Evolutionary conservation across 768 basidiomycete species (phyloP), one percentile per base, ranked within the genome.

Genomic region (Cyathus striatus): DNA sequence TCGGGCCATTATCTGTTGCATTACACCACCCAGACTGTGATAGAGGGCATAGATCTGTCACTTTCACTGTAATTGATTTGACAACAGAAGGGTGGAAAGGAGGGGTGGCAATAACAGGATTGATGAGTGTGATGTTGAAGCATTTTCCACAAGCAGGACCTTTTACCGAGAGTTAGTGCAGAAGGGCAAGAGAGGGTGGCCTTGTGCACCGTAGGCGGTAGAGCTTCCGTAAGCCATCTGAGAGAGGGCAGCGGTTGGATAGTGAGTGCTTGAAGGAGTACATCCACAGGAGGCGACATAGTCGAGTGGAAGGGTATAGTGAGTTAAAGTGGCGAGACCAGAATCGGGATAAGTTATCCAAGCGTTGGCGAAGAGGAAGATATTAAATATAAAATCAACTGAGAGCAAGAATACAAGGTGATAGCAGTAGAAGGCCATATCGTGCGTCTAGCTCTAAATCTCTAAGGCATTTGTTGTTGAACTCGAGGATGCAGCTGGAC

Each of bases 151-250:
- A 90, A 3, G 70, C 74, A 24, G 86, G 82, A 12, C 87, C 87
- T 69, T 60, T 36, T 33, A 32, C 44, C 34, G 46, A 18, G 17
- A 18, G 7, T 36, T 10, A n/a, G 32, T 6, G 5, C 13, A 16
- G 33, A 22, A 21, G 10, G 30, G 5, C 22, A 9, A n/a, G 6
- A 43, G 24, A 34, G 21, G 27, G 36, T 27, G 10, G 25, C 45
- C 37, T 46, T 38, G 41, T 55, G 12, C 39, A 74, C 81, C 81
- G 52, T 79, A 90, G 10, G 73, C 72, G n/a, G 66, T 70, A 44
- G 77, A 81, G 55, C 83, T 86, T 0, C 89, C 87, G 49, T 75
- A 91, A 1, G 89, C 89, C 72, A 84, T 79, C 54, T 89, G 82
- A 44, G 71, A 87, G 46, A 91, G 61, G 6, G 89, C 89, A 7